A percentile compares a stretch with the other conserved stretches of the same genome.
Evolutionary conservation across 1,284 basidiomycete species (phyloP).

Genomic region (Marasmius tenuissimus): DNA sequence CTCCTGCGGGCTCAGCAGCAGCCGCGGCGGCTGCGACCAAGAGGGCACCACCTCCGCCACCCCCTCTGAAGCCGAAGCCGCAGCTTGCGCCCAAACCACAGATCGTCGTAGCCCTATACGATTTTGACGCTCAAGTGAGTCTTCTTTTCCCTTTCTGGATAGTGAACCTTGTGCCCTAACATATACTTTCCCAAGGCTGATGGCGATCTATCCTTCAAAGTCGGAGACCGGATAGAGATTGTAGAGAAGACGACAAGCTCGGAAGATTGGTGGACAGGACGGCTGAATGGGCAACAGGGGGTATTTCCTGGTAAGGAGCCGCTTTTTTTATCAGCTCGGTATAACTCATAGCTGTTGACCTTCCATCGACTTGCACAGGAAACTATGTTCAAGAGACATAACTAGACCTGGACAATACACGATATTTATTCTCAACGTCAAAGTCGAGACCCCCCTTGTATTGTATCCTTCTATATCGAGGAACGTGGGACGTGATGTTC

Average conservation of each 20-base stretch:
- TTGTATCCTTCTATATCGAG: neutral
- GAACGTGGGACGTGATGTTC: neutral
- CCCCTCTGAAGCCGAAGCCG: conserved; percentile 85
- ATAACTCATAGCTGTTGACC: neutral
- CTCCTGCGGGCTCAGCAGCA: conserved; percentile 32
- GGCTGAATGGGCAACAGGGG: conserved; percentile 81
- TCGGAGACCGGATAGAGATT: conserved; percentile 94
- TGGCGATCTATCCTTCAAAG: conserved; percentile 89
- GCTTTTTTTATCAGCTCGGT: neutral
- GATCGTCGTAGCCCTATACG: conserved; percentile 93
- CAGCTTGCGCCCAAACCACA: conserved; percentile 56
- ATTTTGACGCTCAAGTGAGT: conserved; percentile 82
- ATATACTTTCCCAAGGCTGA: conserved; percentile 60
- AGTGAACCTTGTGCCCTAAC: neutral
- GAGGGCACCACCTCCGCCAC: conserved; percentile 86
- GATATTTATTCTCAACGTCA: neutral
- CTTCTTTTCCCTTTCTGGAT: conserved; percentile 10
- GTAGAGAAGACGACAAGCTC: conserved; percentile 81
- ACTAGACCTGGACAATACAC: conserved; percentile 4
- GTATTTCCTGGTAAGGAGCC: conserved; percentile 87
- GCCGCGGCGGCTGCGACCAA: conserved; percentile 55
- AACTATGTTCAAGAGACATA: conserved; percentile 55
- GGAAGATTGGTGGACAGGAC: conserved; percentile 99
- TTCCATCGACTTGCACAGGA: conserved; percentile 25
- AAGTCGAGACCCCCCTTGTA: neutral